Base-by-base conservation (phyloP, 176 grass and related monocot genomes). In the Cenchrus fungigraminus region DNA sequence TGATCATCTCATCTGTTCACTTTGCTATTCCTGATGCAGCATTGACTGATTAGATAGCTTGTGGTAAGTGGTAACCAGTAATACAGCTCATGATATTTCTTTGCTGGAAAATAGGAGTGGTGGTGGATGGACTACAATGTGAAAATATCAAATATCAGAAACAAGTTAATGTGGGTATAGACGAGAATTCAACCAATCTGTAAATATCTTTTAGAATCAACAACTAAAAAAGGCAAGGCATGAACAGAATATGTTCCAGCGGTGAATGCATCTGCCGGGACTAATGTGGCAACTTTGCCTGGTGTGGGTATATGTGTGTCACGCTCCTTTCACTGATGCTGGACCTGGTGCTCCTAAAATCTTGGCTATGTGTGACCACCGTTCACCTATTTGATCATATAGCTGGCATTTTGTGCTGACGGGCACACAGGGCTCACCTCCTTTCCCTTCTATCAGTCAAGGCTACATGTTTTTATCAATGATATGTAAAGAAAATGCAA, bases 341-440 rank as follows among this genome's bases (percentile, higher is more conserved):
- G 71, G 81, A 74, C 20, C 62, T 82, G 88, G 77, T 87, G 79
- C 82, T 88, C 85, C 78, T 20, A 87, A 92, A 73, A 89, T 72
- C 87, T 90, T 90, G 82, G 68, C 59, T 79, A 67, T 52, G 46
- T 17, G 86, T 82, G 82, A 93, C 91, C 88, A 90, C 84, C 29
- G 9, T 69, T 75, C 53, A 66, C 67, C 85, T 69, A 93, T 62
- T 80, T 83, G 73, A 79, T 93, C 85, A 13, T 79, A 82, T 70
- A 83, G 88, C 91, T 90, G 91, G 76, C 82, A 79, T 78, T 85
- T 84, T 79, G 66, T 85, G 54, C 44, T 54, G 9, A 73, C 62
- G 53, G 82, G 45, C 37, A 66, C 55, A 82, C 20, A 58, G 10
- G 67, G 61, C 82, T 70, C 86, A 31, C 75, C 55, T 86, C 74